Conservation (phyloP, 1,284 basidiomycete genomes). For the Cryptococcus maquisensis region DNA sequence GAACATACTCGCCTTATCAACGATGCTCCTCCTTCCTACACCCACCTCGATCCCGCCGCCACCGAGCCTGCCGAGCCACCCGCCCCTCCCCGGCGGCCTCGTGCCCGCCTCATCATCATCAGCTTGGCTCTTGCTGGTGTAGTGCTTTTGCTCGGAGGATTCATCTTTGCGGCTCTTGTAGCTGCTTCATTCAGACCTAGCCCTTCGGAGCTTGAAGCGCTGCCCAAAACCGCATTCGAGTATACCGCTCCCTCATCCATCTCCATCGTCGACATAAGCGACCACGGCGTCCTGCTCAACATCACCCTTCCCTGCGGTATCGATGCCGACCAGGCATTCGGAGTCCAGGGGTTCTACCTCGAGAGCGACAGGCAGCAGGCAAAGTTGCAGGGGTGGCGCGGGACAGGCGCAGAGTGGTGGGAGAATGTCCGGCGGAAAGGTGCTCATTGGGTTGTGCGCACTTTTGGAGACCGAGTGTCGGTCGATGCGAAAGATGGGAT, state of each 20-base stretch:
- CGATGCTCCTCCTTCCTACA: too few relatives aligned
- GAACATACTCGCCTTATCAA: too few relatives aligned
- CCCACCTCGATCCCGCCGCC: too few relatives aligned
- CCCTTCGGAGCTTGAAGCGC: constrained; percentile 17
- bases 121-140: constrained; percentile 19
- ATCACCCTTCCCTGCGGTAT: constrained; percentile 37
- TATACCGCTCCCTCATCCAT: constrained; percentile 30
- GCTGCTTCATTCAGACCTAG: constrained; percentile 36
- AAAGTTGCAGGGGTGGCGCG: constrained; percentile 15
- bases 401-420: constrained; percentile 43
- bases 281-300: constrained; percentile 39
- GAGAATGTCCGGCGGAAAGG: constrained; percentile 28
- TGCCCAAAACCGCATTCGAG: constrained; percentile 28
- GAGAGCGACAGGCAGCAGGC: constrained; percentile 13
- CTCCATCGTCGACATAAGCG: constrained; percentile 39
- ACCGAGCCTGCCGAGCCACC: background rate
- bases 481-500: constrained; percentile 20
- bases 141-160: constrained; percentile 23
- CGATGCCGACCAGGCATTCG: constrained; percentile 37
- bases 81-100: background rate
- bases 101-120: constrained; percentile 14
- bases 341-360: constrained; percentile 17
- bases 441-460: constrained; percentile 18
- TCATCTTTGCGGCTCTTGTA: constrained; percentile 32
- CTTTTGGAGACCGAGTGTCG: constrained; percentile 15